These are phyloP conservation scores for Fagopyrum esculentum DNA, from an alignment of 148 eudicot genomes.

Conservation along the genomic window DNA sequence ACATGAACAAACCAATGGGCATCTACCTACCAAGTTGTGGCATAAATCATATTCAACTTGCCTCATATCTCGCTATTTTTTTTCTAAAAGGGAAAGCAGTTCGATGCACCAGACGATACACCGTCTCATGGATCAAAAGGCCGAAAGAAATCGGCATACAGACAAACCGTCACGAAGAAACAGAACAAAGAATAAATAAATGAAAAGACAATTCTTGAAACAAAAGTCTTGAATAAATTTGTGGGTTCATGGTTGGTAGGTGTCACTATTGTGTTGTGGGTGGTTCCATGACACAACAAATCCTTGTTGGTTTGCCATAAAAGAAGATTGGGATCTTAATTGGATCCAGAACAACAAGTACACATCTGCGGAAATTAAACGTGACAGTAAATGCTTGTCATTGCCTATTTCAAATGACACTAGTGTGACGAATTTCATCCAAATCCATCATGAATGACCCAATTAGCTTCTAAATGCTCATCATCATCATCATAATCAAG, in stretches of 20 bases:
- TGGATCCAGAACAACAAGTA: not conserved
- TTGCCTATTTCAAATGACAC: not conserved
- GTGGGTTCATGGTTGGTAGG: not conserved
- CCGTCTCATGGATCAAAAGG: no score
- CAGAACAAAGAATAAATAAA: no score
- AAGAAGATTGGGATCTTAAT: not conserved
- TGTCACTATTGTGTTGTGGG: not conserved
- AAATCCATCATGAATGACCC: not conserved
- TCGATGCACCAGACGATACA: no score
- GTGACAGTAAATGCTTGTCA: not conserved
- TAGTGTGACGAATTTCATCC: not conserved
- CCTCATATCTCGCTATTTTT: no score
- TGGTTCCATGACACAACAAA: not conserved
- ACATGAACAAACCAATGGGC: not conserved
- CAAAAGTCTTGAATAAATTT: not conserved
- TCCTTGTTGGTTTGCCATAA: not conserved
- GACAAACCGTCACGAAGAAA: no score
- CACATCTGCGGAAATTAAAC: not conserved
- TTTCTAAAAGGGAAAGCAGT: no score
- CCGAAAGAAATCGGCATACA: no score
- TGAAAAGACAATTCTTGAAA: not conserved
- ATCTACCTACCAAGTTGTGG: not conserved
- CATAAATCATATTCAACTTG: not conserved
- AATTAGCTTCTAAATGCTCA: no score
- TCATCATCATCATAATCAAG: no score